Base-by-base conservation (phyloP, 208 protist genomes). In the Acanthamoeba triangularis region DNA sequence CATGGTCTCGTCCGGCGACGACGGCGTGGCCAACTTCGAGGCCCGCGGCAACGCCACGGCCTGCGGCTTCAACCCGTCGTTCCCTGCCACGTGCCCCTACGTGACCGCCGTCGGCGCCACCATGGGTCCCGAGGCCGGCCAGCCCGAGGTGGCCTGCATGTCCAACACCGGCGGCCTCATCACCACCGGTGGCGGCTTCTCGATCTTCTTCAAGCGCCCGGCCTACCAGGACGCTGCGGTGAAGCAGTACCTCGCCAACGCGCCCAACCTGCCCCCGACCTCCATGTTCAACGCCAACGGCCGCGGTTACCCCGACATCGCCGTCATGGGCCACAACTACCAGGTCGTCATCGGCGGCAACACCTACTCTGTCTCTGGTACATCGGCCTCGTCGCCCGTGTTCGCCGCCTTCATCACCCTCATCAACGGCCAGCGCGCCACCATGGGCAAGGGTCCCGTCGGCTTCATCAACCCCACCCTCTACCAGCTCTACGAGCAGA, bases 181-280 rank as follows among this genome's bases (percentile, higher is more conserved):
- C 95, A 97, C 96, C 25, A 95, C 96, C 13, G 96, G 96, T 35
- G 97, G 97, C 69, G 97, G 97, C 82, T 97, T 97, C 94, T 97
- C 96, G 37, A 63, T 91, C 69, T 87, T 84, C 85, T 96, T 96
- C 35, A 0, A 41, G 80, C 33, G 37, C 1, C 61, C 78, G 0
- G 0, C 94, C 56, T 96, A 96, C 96, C 63, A 96, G 80, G 16
- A 90, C 54, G 94, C 72, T 10, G 94, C 96, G 1, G 93, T 97
- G 4, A 28, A 65, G 63, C 37, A 18, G 1, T 97, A 94, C 72
- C 67, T 97, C 23, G 25, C 54, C 18, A 49, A n/a, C 35, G 49
- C 63, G n/a, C 28, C 30, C 47, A 93, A 93, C 61, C 47, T 96
- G 13, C 94, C 94, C 67, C 93, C 94, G 78, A 28, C 56, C 5